Evolutionary conservation across 331 rosid genomes (phyloP), one percentile per base, ranked within the genome.

Genomic region (Malus hybrid): DNA sequence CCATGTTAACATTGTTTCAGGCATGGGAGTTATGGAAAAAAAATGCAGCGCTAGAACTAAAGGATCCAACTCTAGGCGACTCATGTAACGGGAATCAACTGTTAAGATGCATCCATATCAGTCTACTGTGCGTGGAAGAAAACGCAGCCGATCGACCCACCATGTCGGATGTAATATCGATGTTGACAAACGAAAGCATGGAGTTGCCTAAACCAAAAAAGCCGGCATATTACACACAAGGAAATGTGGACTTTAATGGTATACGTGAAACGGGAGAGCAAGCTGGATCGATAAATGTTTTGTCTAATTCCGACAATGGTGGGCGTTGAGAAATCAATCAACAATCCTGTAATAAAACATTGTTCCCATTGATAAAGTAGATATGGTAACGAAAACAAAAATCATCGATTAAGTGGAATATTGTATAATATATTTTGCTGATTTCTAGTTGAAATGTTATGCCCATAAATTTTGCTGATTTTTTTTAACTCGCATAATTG

Each of bases 1-100:
- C 26, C 32, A 30, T 19, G 18, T 71, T 63, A 3, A 62, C 19
- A 5, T 6, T 33, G 7, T 55, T 71, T 71, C 52, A 71, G 53
- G 75, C 75, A 13, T 71, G 75, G 75, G 65, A 24, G 33, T 71
- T 55, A 55, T 71, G 75, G 75, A 71, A 33, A 4, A 22, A 71
- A 33, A 15, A 6, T 71, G 65, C 65, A 32, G 65, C 33, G n/a
- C 33, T 32, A 55, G 15, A 24, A 55, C 52, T 71, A 33, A 55
- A n/a, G 52, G 75, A 71, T 71, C 50, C 75, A 20, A 55, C 14
- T 9, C 30, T 71, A 10, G 50, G 50, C 26, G 32, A 71, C 5
- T 71, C 75, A 6, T 71, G 65, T 6, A 34, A n/a, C 7, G 10
- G 26, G 46, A 24, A 55, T 32, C 20, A 71, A 7, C 14, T 32